Evolutionary conservation across 768 basidiomycete genomes (phyloP).

Genomic region (Amanita rimosa): DNA sequence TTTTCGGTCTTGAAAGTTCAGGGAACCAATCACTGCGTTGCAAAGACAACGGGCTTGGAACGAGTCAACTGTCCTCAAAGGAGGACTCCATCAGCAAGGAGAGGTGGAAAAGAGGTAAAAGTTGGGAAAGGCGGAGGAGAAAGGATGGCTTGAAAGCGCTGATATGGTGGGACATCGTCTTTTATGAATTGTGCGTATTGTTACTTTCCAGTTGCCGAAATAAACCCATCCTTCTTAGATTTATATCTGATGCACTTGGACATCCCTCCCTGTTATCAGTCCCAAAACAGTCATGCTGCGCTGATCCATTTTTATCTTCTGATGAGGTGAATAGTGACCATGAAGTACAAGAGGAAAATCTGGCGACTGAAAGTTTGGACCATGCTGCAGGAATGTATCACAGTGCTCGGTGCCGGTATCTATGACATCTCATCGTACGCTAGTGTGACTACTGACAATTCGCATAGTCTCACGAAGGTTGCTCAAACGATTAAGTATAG

Average conservation of each 20-base stretch:
- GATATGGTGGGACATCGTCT: slow-evolving; percentile 76
- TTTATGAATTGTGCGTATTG: slow-evolving; percentile 62
- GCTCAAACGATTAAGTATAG: slow-evolving; percentile 51
- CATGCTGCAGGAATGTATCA: slow-evolving; percentile 24
- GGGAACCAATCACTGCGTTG: slow-evolving; percentile 31
- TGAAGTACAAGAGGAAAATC: slow-evolving; percentile 7
- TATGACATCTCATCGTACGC: slow-evolving; percentile 8
- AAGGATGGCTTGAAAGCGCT: slow-evolving; percentile 23
- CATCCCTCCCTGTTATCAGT: slow-evolving; percentile 50
- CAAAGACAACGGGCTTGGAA: background rate
- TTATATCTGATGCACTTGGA: slow-evolving; percentile 57
- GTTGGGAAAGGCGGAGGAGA: slow-evolving; percentile 13
- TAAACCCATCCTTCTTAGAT: slow-evolving; percentile 26
- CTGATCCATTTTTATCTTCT: slow-evolving; percentile 11
- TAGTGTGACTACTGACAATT: background rate
- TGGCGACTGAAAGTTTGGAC: slow-evolving; percentile 8
- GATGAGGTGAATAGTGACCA: slow-evolving; percentile 9
- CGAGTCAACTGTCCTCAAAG: background rate
- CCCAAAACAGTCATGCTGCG: slow-evolving; percentile 39
- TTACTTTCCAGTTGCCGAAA: slow-evolving; percentile 2
- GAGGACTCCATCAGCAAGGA: background rate
- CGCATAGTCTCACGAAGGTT: slow-evolving; percentile 44
- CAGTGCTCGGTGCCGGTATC: slow-evolving; percentile 50
- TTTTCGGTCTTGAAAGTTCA: slow-evolving; percentile 52
- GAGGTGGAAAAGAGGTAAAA: background rate